Percentiles rank a stretch among this genome's conserved stretches.
Conservation (phyloP, 805 yeast species). For the Jamesozyma lodderae region DNA sequence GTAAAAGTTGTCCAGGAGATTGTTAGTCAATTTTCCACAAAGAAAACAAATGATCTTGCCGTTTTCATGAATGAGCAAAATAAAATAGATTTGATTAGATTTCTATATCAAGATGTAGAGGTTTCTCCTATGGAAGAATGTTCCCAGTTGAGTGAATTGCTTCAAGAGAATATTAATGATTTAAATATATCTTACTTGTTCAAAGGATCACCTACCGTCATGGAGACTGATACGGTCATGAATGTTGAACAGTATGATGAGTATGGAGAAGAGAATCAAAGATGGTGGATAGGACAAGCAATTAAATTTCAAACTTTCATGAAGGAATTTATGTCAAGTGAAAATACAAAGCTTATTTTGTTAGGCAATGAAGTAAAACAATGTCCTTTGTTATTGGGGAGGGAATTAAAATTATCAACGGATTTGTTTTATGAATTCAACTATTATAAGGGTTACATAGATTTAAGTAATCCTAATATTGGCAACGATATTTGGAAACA, state of each 20-base stretch:
- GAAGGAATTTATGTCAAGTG: slow-evolving; percentile 16
- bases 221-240: slow-evolving; percentile 6
- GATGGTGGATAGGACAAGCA: slow-evolving; percentile 40
- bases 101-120: slow-evolving; percentile 33
- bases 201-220: slow-evolving; percentile 33
- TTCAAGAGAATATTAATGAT: slow-evolving; percentile 32
- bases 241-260: slow-evolving; percentile 21
- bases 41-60: slow-evolving; percentile 27
- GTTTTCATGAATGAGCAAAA: slow-evolving; percentile 39
- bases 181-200: slow-evolving; percentile 35
- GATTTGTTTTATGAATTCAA: slow-evolving; percentile 41
- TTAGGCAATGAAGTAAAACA: slow-evolving; percentile 23
- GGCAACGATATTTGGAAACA: background rate
- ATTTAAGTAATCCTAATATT: slow-evolving; percentile 1
- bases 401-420: background rate
- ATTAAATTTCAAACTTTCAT: slow-evolving; percentile 30
- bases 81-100: slow-evolving; percentile 39
- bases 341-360: slow-evolving; percentile 31
- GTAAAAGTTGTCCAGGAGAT: slow-evolving; percentile 25
- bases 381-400: background rate
- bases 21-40: slow-evolving; percentile 10
- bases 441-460: slow-evolving; percentile 23
- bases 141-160: slow-evolving; percentile 30
- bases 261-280: slow-evolving; percentile 19
- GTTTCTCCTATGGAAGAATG: slow-evolving; percentile 42